These are phyloP conservation scores for Apostasia shenzhenica DNA, from an alignment of 106 monocot genomes.

Conservation along the genomic window DNA sequence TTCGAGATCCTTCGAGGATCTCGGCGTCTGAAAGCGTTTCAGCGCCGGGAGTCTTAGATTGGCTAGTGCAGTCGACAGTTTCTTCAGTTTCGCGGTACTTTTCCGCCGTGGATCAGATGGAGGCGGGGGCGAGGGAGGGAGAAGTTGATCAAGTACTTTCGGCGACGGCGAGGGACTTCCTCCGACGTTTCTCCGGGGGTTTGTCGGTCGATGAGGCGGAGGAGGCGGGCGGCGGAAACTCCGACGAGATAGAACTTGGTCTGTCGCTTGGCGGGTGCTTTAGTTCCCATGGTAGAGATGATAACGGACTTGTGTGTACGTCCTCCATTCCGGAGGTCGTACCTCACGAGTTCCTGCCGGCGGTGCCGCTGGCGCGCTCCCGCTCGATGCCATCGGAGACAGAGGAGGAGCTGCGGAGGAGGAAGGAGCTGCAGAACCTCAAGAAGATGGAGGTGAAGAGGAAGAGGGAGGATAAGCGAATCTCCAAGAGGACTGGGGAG, in stretches of 20 bases:
- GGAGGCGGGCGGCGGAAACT: background rate
- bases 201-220: background rate
- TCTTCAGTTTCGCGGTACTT: background rate
- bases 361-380: slow-evolving; percentile 18
- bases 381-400: slow-evolving; percentile 61
- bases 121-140: no score
- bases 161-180: background rate
- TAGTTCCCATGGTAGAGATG: slow-evolving; percentile 3
- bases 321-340: background rate
- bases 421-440: slow-evolving; percentile 60
- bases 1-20: background rate
- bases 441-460: slow-evolving; percentile 72
- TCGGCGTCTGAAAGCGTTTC: background rate
- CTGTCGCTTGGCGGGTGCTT: slow-evolving; percentile 9
- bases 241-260: slow-evolving; percentile 9
- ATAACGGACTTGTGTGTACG: background rate
- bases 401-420: slow-evolving; percentile 50
- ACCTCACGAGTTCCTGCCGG: background rate
- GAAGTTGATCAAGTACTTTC: no score
- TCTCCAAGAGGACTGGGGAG: slow-evolving; percentile 6
- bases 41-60: no score
- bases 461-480: slow-evolving; percentile 66
- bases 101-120: background rate
- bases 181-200: slow-evolving; percentile 2
- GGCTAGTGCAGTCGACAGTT: no score